Evolutionary conservation across 2,329 filamentous ascomycete species (phyloP).

Genomic region (Ilyonectria robusta): DNA sequence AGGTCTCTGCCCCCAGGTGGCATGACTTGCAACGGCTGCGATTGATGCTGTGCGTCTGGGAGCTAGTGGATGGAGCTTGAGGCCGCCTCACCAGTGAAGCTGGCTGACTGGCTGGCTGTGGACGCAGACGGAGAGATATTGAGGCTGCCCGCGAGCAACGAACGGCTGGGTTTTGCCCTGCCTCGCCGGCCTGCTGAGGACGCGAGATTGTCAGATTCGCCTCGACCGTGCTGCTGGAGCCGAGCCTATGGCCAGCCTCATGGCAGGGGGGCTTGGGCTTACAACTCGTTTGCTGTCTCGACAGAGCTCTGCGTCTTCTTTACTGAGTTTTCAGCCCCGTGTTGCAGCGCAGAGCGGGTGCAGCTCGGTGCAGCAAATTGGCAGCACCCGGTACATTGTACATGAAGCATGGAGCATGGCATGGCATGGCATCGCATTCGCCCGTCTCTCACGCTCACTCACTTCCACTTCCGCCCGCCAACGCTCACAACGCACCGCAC

Average conservation of each 20-base stretch:
- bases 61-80: constrained; percentile 7
- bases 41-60: constrained; percentile 42
- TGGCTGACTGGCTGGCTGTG: constrained; percentile 10
- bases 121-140: not conserved
- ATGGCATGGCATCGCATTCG: constrained; percentile 1
- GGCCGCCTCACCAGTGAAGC: not conserved
- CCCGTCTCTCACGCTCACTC: not conserved
- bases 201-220: constrained; percentile 29
- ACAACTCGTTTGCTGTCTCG: not conserved
- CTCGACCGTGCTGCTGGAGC: constrained; percentile 10
- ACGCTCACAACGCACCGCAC: constrained; percentile 21
- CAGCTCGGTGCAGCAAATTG: not conserved
- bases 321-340: constrained; percentile 7
- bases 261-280: not conserved
- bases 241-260: constrained; percentile 23
- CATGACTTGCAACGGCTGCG: constrained; percentile 50
- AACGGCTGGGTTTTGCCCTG: constrained; percentile 22
- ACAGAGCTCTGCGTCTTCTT: not conserved
- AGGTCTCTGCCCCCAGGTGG: constrained; percentile 33
- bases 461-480: constrained; percentile 2
- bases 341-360: not conserved
- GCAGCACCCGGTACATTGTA: not conserved
- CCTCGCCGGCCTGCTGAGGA: not conserved
- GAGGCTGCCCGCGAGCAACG: not conserved
- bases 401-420: not conserved